These are phyloP conservation scores for Torulaspora maleeae DNA, from an alignment of 805 yeast species.

Conservation along the genomic window DNA sequence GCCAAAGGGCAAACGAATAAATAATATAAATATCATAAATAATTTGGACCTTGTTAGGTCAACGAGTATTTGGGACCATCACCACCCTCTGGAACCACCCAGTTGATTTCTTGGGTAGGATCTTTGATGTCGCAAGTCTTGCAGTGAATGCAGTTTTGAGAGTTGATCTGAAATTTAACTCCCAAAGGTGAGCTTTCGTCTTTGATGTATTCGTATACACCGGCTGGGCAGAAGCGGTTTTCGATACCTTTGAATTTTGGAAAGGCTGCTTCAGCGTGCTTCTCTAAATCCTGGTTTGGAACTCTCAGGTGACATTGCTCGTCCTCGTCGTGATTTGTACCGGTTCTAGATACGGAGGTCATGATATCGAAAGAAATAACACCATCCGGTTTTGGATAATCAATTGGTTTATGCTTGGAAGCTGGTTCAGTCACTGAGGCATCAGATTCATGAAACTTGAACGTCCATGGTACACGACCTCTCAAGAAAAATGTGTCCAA, in stretches of 20 bases:
- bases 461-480: conserved; percentile 88
- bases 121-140: conserved; percentile 97
- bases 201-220: conserved; percentile 86
- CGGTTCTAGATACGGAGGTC: conserved; percentile 95
- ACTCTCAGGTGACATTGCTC: conserved; percentile 82
- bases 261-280: conserved; percentile 65
- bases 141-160: conserved; percentile 97
- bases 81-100: conserved; percentile 99
- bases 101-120: conserved; percentile 87
- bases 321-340: conserved; percentile 92
- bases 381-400: conserved; percentile 96
- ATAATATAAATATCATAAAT: background rate
- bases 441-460: conserved; percentile 64
- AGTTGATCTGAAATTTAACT: conserved; percentile 85
- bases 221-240: conserved; percentile 94
- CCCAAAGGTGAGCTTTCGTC: conserved; percentile 55
- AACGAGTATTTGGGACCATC: conserved; percentile 95
- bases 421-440: conserved; percentile 70
- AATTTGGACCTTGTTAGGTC: conserved; percentile 41
- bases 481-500: conserved; percentile 68
- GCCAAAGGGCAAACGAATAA: background rate
- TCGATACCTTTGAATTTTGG: conserved; percentile 84
- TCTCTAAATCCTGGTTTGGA: conserved; percentile 55
- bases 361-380: conserved; percentile 82
- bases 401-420: conserved; percentile 58